A percentile compares a stretch with the other conserved stretches of the same genome.
These are phyloP conservation scores for Abelmoschus esculentus DNA, from an alignment of 345 rosid genomes.

Conservation along the genomic window DNA sequence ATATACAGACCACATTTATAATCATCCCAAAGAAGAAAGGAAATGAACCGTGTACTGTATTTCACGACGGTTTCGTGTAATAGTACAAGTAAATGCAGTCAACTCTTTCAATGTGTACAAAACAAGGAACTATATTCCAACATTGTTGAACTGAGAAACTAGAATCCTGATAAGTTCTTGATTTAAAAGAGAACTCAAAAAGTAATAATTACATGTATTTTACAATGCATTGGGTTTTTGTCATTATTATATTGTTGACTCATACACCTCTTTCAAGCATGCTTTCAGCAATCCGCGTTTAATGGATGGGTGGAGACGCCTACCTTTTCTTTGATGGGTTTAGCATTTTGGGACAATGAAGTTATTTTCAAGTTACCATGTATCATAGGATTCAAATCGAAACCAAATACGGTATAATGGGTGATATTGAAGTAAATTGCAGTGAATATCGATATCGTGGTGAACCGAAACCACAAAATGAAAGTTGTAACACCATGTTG, in stretches of 20 bases:
- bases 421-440: not conserved
- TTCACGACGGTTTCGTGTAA: not conserved
- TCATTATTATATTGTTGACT: constrained; percentile 8
- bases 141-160: not conserved
- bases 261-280: constrained; percentile 3
- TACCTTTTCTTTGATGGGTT: not conserved
- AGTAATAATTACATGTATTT: not conserved
- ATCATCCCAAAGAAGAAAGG: too few relatives aligned
- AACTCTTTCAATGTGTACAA: not conserved
- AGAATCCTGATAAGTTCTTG: not conserved
- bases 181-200: not conserved
- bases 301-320: constrained; percentile 12
- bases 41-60: not conserved
- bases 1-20: not conserved
- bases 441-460: not conserved
- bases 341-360: not conserved
- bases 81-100: constrained; percentile 4
- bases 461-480: too few relatives aligned
- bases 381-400: not conserved
- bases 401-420: not conserved
- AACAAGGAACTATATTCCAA: not conserved
- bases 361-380: not conserved
- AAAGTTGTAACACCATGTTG: not conserved
- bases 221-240: not conserved
- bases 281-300: constrained; percentile 7